Base-by-base conservation (phyloP, 2,329 filamentous ascomycete species). In the Sordariomycetes sp. region DNA sequence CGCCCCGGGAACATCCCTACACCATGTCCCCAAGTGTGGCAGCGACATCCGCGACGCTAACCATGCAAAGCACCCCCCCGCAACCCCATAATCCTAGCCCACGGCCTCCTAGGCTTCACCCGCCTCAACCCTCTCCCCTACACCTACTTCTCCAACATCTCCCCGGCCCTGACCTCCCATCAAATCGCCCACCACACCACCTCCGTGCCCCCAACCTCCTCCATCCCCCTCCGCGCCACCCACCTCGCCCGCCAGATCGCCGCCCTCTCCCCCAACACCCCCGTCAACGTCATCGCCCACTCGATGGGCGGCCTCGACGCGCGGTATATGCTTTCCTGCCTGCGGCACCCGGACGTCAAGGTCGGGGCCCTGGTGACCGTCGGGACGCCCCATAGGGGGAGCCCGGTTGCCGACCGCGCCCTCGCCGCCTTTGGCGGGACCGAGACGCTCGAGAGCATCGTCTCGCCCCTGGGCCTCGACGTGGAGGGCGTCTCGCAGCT, bases 281-380 rank as follows among this genome's bases (percentile, higher is more conserved):
- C 84, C 55, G 89, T 96, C 62, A 89, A 89, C 66, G 87, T 96
- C 59, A 76, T 90, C 22, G 81, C 81, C 48, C 87, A 90, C 70
- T 80, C 76, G 62, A 85, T 85, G 81, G 81, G 83, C 53, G 82
- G 83, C 1, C 72, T 86, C 3, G 83, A 86, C 65, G 78, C 81
- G 10, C 74, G 83, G 52, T 83, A 84, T 67, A 83, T 86, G 81
- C 79, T 85, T 56, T 80, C 81, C 24, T 73, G 74, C 55, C 70
- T 84, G 13, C 6, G 69, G 50, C 78, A 77, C 1, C 65, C 68
- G 25, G 67, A 70, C 48, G 69, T 80, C 22, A 65, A 69, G 20
- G 76, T 82, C 54, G 71, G 72, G 32, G 76, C 75, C 2, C 71
- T 82, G 15, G 76, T 79, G 51, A 82, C 79, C 17, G 70, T 82